Evolutionary conservation across 768 basidiomycete genomes (phyloP).

Genomic region (Panaeolus cyanescens): DNA sequence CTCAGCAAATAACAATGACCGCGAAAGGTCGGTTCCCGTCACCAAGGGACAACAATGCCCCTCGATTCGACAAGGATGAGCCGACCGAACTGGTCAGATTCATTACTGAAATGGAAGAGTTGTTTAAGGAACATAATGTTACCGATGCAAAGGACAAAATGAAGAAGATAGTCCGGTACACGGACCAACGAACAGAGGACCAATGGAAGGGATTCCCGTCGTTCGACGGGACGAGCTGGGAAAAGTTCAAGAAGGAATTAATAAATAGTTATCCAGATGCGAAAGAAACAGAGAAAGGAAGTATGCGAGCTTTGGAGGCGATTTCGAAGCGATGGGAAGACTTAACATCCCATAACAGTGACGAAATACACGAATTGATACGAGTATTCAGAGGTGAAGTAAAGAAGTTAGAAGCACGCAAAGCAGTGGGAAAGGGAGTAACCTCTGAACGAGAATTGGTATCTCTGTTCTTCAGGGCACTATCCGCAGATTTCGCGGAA

Average conservation of each 20-base stretch:
- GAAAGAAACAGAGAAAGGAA: not conserved
- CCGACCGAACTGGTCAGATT: not conserved
- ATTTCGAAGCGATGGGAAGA: not conserved
- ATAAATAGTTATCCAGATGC: conserved; percentile 2
- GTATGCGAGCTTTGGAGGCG: not conserved
- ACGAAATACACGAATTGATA: not conserved
- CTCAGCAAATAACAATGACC: not conserved
- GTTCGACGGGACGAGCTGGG: not conserved
- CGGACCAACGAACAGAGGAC: not conserved
- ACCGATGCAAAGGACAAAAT: not conserved
- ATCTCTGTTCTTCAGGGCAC: not conserved
- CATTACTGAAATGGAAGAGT: conserved; percentile 2
- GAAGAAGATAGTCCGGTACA: not conserved
- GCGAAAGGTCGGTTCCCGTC: not conserved
- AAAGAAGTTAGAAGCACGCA: not conserved
- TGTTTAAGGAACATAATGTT: not conserved
- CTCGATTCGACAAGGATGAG: not conserved
- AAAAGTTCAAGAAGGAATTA: not conserved
- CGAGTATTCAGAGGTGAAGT: not conserved
- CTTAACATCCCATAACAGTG: not conserved
- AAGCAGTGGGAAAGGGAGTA: not conserved
- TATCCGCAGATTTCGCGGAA: not conserved
- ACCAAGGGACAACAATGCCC: not conserved
- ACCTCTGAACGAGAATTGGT: not conserved
- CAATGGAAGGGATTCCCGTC: not conserved